phyloP scores from a whole-genome alignment of 331 rosid species.

The Spiraea crenata region DNA sequence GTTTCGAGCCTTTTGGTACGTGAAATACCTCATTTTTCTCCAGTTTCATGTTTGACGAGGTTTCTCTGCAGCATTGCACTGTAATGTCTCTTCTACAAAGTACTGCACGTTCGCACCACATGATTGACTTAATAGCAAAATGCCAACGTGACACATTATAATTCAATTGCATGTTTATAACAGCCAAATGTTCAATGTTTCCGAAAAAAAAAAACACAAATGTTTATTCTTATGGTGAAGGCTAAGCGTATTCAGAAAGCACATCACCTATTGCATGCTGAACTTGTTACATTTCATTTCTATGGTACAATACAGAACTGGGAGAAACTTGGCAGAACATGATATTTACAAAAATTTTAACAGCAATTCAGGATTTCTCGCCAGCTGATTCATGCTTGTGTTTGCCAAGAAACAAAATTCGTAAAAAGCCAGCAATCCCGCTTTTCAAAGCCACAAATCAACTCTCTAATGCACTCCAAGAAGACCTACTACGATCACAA shows the following conservation, averaged over 20 bases:
- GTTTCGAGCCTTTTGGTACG: background rate
- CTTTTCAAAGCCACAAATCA: background rate
- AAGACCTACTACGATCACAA: background rate
- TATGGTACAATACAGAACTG: slow-evolving; percentile 38
- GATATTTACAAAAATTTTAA: slow-evolving; percentile 42
- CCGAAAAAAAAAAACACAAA: background rate
- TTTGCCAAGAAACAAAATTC: slow-evolving; percentile 12
- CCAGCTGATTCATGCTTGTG: slow-evolving; percentile 6
- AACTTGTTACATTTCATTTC: slow-evolving; percentile 27
- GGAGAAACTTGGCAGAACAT: slow-evolving; percentile 32
- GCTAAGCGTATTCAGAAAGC: slow-evolving; percentile 14
- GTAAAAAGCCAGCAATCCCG: background rate
- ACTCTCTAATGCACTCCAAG: slow-evolving; percentile 10
- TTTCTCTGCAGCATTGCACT: background rate
- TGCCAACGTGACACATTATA: background rate
- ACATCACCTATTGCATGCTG: slow-evolving; percentile 8
- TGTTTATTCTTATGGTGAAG: background rate
- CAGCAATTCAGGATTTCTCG: slow-evolving; percentile 14
- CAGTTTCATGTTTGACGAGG: background rate
- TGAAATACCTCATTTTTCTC: background rate
- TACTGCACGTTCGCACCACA: no score
- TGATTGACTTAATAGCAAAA: background rate
- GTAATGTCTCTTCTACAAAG: background rate
- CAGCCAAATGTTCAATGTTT: background rate
- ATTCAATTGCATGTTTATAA: background rate